Evolutionary conservation across 495 filamentous ascomycete species (phyloP).

Genomic region (Bathelium albidoporum): DNA sequence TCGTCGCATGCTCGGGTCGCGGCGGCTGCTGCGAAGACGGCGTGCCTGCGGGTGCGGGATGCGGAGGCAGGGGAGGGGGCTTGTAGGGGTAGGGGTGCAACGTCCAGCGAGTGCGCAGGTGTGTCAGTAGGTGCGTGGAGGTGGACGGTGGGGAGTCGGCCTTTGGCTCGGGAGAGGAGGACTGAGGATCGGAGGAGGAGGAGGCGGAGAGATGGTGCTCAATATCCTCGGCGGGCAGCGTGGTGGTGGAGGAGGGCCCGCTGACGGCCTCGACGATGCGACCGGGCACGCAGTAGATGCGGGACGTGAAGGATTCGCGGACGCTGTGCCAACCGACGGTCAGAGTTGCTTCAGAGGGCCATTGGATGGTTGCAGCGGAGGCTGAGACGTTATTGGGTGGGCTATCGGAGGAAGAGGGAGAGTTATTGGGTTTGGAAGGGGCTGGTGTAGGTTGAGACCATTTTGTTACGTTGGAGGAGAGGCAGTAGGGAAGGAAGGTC

Average conservation of each 20-base stretch:
- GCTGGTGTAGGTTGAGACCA: conserved; percentile 37
- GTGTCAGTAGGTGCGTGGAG: conserved; percentile 54
- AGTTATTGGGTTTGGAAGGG: conserved; percentile 22
- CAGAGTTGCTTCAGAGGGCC: conserved; percentile 67
- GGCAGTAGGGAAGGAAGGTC: conserved; percentile 79
- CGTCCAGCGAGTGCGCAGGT: conserved; percentile 69
- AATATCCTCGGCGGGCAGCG: conserved; percentile 33
- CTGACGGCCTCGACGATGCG: conserved; percentile 67
- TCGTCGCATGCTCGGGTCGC: conserved; percentile 28
- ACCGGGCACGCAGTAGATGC: conserved; percentile 60
- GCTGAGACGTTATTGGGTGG: background rate
- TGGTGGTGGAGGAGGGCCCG: conserved; percentile 42
- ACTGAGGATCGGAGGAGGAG: background rate
- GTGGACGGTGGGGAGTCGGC: conserved; percentile 7
- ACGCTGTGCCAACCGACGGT: conserved; percentile 75
- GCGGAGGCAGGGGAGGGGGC: conserved; percentile 16
- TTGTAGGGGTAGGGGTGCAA: conserved; percentile 40
- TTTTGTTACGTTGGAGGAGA: conserved; percentile 56
- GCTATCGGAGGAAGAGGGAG: background rate
- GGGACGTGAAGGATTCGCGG: conserved; percentile 67
- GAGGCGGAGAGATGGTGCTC: conserved; percentile 25
- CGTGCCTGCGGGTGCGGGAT: conserved; percentile 16
- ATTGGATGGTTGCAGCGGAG: conserved; percentile 20
- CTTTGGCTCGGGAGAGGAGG: conserved; percentile 18
- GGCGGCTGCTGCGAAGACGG: conserved; percentile 17